Base-by-base conservation (phyloP, 2,329 filamentous ascomycete species). In the Venturia effusa region DNA sequence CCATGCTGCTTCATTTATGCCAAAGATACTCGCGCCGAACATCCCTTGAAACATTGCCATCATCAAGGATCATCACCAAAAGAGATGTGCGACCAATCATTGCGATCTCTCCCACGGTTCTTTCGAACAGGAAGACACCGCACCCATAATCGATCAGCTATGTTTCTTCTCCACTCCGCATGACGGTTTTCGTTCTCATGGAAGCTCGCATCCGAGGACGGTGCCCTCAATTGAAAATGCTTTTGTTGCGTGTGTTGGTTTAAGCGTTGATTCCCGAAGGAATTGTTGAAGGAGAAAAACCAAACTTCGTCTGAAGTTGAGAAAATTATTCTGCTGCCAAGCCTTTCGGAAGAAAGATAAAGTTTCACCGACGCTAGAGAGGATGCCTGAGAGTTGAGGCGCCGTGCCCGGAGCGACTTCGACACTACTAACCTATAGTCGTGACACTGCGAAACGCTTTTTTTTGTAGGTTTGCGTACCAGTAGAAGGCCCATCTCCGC, bases 101-200 rank as follows among this genome's bases (percentile, higher is more conserved):
- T 83, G 81, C 81, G 81, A 76, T 81, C 80, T 77, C 80, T 78
- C 72, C 78, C 79, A 83, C 72, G 65, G 72, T 71, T 68, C 68
- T 55, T n/a, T 54, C 66, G 68, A 68, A 74, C 75, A 70, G 74
- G 70, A 72, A 80, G 79, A 75, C 77, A 82, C 79, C 59, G 59
- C 59, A 60, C 59, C 59, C 59, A 60, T 40, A 43, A 81, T 81
- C 81, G 83, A 74, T 79, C 76, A 75, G 70, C 67, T 72, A 66
- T 66, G 68, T 65, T 72, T 77, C 69, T 68, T 82, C 80, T 82
- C 75, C 80, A 81, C 81, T 80, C 79, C 77, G 74, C 78, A 77
- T 75, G 79, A 82, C 80, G 80, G 81, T 81, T 81, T 81, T 80
- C 80, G 74, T 80, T 78, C 77, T 83, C 80, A 82, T 82, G 75